Base-by-base conservation (phyloP, 2,329 filamentous ascomycete genomes). In the Pseudogymnoascus sp. region DNA sequence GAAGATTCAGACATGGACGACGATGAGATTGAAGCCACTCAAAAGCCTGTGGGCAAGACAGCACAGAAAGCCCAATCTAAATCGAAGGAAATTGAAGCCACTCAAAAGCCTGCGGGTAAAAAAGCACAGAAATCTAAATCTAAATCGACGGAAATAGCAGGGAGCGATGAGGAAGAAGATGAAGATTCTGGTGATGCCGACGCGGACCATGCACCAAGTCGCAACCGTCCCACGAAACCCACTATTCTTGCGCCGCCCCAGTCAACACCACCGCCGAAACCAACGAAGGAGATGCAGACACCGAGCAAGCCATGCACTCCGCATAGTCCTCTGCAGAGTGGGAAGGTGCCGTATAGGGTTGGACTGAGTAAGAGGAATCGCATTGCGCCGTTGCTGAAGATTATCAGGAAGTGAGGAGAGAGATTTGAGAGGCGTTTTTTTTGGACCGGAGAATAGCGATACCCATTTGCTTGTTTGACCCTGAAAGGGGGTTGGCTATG, bases 281-380 rank as follows among this genome's bases (percentile, higher is more conserved):
- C 43, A n/a, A 61, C 61, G 23, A 63, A 62, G 43, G 49, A 64
- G 35, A 23, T 63, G 18, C 69, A 64, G 64, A 68, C 64, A 37
- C 64, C 62, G 9, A 45, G 67, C 28, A 38, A 60, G 8, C 21
- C 58, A 7, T 16, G 33, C 35, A 60, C 58, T 2, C 8, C 69
- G 33, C 62, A 63, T 52, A 62, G 59, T 59, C 62, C 62, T n/a
- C 61, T 64, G 9, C 61, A 60, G 45, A 63, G 52, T 28, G 69
- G 74, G 14, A 79, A 79, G 65, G 72, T 76, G 21, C 68, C 71
- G 1, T 79, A 79, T 59, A 72, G 80, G 23, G 79, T 82, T 43
- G 80, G 80, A 1, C 69, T 82, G 38, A 81, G 79, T 69, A 78
- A 77, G 70, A 74, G 76, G 43, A 76, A 75, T 21, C 75, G 77